These are phyloP conservation scores for Hyaloscypha finlandica DNA, from an alignment of 495 filamentous ascomycete species.

Conservation along the genomic window DNA sequence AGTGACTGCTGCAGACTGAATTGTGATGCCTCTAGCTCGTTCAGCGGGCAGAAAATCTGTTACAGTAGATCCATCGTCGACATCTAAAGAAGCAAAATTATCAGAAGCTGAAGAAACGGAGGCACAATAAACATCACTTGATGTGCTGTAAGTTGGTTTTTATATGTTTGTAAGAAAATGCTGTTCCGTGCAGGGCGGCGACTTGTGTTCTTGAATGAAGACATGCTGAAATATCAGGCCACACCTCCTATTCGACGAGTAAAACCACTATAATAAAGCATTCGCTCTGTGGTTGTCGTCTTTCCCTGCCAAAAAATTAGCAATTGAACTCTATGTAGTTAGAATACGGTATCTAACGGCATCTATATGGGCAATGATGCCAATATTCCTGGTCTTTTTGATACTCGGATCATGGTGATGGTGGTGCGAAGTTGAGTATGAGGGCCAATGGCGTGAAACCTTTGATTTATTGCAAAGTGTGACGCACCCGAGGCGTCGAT, in stretches of 20 bases:
- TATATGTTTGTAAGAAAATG: neutral
- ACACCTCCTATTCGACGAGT: constrained; percentile 82
- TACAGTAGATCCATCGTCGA: constrained; percentile 95
- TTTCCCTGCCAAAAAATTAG: constrained; percentile 65
- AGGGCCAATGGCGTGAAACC: neutral
- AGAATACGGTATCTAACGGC: constrained; percentile 57
- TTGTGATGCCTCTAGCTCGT: constrained; percentile 91
- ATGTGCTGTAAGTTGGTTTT: neutral
- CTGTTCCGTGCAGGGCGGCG: neutral
- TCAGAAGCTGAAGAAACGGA: constrained; percentile 6
- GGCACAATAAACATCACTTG: neutral
- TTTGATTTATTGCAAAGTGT: neutral
- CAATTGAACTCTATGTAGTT: constrained; percentile 13
- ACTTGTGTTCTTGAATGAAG: neutral
- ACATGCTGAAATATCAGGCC: constrained; percentile 24
- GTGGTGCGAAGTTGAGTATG: constrained; percentile 19
- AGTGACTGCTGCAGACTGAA: constrained; percentile 95
- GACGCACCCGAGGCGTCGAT: constrained; percentile 17
- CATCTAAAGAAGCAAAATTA: constrained; percentile 55
- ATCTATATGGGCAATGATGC: constrained; percentile 99
- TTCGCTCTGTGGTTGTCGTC: constrained; percentile 98
- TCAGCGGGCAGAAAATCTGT: constrained; percentile 98
- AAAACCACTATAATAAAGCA: constrained; percentile 96
- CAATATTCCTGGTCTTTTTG: constrained; percentile 81
- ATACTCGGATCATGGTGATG: constrained; percentile 33